These are phyloP conservation scores for Seiridium cupressi DNA, from an alignment of 2,329 filamentous ascomycete species.

Conservation along the genomic window DNA sequence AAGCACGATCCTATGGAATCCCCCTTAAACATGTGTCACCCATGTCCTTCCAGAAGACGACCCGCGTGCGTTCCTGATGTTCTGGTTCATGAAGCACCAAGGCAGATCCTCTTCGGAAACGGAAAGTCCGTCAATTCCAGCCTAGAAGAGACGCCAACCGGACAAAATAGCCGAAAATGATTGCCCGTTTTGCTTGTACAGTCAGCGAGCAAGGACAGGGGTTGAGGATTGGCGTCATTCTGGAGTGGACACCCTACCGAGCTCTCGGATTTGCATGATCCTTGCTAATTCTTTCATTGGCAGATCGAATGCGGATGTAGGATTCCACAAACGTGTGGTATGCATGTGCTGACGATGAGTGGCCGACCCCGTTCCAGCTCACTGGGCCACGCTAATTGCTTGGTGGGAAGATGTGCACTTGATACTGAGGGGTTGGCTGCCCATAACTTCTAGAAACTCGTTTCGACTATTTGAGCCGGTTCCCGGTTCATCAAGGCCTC, in stretches of 20 bases:
- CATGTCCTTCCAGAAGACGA: background rate
- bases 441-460: background rate
- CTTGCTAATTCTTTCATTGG: background rate
- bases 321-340: background rate
- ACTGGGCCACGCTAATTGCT: background rate
- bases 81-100: too few relatives aligned
- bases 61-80: background rate
- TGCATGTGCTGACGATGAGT: background rate
- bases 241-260: background rate
- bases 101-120: too few relatives aligned
- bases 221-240: too few relatives aligned
- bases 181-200: too few relatives aligned
- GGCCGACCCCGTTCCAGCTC: background rate
- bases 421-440: too few relatives aligned
- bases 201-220: too few relatives aligned
- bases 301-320: background rate
- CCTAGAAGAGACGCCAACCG: too few relatives aligned
- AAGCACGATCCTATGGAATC: background rate
- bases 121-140: too few relatives aligned
- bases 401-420: background rate
- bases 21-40: background rate
- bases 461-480: background rate
- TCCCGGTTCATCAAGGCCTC: too few relatives aligned
- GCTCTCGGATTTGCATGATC: background rate
- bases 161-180: too few relatives aligned